Conservation (phyloP, 2,329 filamentous ascomycete species). For the Capronia coronata region DNA sequence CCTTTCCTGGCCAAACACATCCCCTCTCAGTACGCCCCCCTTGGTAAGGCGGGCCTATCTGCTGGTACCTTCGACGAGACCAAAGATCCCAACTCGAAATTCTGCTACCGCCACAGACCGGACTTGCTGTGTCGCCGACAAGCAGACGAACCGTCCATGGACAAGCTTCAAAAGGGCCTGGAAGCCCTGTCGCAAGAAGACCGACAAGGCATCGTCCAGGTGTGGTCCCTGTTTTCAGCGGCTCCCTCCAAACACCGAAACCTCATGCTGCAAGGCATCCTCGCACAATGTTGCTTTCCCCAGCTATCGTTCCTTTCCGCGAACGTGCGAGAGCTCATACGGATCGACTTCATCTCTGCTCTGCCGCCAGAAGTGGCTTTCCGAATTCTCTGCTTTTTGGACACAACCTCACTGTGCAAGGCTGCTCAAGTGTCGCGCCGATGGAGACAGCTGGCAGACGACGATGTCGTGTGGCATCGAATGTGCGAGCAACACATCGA, state of each 20-base stretch:
- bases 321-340: slow-evolving; percentile 86
- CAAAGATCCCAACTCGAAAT: slow-evolving; percentile 68
- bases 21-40: slow-evolving; percentile 76
- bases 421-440: slow-evolving; percentile 85
- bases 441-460: slow-evolving; percentile 87
- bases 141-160: slow-evolving; percentile 94
- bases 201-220: slow-evolving; percentile 91
- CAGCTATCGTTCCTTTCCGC: slow-evolving; percentile 89
- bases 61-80: slow-evolving; percentile 7
- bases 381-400: slow-evolving; percentile 86
- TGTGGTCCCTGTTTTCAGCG: slow-evolving; percentile 96
- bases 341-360: slow-evolving; percentile 91
- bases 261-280: slow-evolving; percentile 91
- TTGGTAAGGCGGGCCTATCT: slow-evolving; percentile 42
- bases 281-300: slow-evolving; percentile 95
- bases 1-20: slow-evolving; percentile 90
- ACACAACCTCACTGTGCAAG: slow-evolving; percentile 90
- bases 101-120: slow-evolving; percentile 89
- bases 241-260: slow-evolving; percentile 90
- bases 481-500: slow-evolving; percentile 99
- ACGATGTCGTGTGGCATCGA: slow-evolving; percentile 94
- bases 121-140: slow-evolving; percentile 90
- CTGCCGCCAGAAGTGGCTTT: slow-evolving; percentile 85
- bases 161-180: slow-evolving; percentile 81
- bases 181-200: slow-evolving; percentile 74